Evolutionary conservation across 2,329 filamentous ascomycete genomes (phyloP).

Genomic region (Sporothrix curviconia): DNA sequence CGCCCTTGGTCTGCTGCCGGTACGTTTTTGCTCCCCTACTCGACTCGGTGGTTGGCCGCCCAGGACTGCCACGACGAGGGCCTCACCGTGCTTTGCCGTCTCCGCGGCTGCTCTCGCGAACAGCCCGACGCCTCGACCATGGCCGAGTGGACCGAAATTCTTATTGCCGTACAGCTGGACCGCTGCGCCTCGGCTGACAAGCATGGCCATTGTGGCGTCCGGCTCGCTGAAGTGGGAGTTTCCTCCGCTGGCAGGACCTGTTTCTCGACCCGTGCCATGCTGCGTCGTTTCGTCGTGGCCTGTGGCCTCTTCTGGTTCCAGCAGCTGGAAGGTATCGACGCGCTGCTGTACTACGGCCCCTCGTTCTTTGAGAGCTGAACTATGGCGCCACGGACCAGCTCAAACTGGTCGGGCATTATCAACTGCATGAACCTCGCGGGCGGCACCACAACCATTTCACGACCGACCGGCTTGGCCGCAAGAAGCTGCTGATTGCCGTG

Average conservation of each 20-base stretch:
- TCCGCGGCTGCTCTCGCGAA: not conserved
- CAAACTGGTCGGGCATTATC: conserved; percentile 1
- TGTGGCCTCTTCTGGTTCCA: conserved; percentile 2
- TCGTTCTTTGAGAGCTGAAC: not conserved
- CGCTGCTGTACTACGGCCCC: not conserved
- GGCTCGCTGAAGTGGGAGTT: not conserved
- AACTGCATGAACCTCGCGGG: not conserved
- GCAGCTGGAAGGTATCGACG: not conserved
- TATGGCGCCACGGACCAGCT: not conserved
- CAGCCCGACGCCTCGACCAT: not conserved
- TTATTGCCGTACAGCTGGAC: not conserved
- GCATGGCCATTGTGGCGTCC: not conserved
- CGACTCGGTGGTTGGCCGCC: conserved; percentile 12
- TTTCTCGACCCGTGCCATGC: not conserved
- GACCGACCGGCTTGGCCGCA: not conserved
- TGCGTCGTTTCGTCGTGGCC: not conserved
- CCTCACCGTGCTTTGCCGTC: conserved; percentile 17
- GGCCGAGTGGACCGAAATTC: conserved; percentile 1
- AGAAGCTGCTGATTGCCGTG: not conserved
- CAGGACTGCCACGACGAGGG: conserved; percentile 12
- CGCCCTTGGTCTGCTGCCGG: not conserved
- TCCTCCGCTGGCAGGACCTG: not conserved
- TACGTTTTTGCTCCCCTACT: conserved; percentile 10
- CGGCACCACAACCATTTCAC: not conserved
- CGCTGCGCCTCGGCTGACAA: not conserved